These are phyloP conservation scores for Darksidea phi DNA, from an alignment of 495 filamentous ascomycete species.

Conservation along the genomic window DNA sequence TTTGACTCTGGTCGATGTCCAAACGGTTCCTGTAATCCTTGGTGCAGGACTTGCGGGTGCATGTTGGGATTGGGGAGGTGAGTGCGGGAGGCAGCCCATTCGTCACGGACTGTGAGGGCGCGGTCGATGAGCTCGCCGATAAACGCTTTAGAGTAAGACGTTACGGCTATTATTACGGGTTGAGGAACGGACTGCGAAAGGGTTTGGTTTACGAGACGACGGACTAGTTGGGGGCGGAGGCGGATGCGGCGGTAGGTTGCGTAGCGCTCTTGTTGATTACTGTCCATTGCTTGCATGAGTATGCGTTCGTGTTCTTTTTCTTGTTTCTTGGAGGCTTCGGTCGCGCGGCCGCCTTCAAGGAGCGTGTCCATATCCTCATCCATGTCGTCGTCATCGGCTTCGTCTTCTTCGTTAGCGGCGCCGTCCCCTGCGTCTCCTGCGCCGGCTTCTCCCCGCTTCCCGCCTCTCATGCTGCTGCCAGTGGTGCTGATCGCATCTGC, in stretches of 20 bases:
- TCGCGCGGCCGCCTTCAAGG: constrained; percentile 59
- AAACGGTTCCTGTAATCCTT: constrained; percentile 26
- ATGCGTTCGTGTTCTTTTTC: constrained; percentile 61
- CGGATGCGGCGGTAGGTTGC: constrained; percentile 71
- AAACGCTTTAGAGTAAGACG: constrained; percentile 79
- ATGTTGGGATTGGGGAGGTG: constrained; percentile 29
- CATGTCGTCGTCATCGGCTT: constrained; percentile 65
- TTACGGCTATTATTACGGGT: constrained; percentile 74
- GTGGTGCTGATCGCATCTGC: constrained; percentile 51
- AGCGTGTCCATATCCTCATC: constrained; percentile 57
- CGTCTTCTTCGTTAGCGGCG: constrained; percentile 55
- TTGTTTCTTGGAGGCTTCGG: constrained; percentile 69
- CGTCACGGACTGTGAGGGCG: constrained; percentile 72
- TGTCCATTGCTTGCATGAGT: constrained; percentile 66
- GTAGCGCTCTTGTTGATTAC: constrained; percentile 68
- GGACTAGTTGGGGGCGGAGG: constrained; percentile 53
- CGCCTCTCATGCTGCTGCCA: constrained; percentile 40
- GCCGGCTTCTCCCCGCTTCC: constrained; percentile 50
- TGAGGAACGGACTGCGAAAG: constrained; percentile 82
- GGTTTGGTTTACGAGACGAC: constrained; percentile 65
- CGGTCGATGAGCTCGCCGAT: constrained; percentile 79
- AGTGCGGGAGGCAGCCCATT: constrained; percentile 62
- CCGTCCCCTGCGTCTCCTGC: constrained; percentile 38
- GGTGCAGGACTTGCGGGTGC: constrained; percentile 30
- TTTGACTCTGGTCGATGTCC: constrained; percentile 5